Evolutionary conservation across 208 protist genomes (phyloP), one percentile per base, ranked within the genome.

Genomic region (Lotmaria passim): DNA sequence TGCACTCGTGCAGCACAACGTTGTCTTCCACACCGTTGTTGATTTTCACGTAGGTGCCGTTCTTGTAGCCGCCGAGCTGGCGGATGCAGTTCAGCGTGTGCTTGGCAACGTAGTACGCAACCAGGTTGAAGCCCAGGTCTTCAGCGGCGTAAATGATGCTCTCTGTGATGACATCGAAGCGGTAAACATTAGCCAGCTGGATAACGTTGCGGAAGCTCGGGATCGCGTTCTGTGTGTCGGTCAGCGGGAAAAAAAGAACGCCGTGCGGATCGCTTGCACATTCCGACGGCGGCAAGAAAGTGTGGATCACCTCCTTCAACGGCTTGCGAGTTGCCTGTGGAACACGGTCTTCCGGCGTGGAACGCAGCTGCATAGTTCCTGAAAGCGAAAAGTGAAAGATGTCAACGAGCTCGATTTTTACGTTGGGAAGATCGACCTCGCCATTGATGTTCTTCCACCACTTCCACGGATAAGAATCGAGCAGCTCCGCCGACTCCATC

Each of bases 391-490:
- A 97, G 77, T 97, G 93, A 11, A 97, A 60, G 56, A 97, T 97
- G 73, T 97, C 93, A 7, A 93, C 89, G 10, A 97, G 78, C 66
- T 97, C 90, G 69, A 97, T 94, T 60, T 86, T 91, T 39, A 97
- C 84, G 71, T 97, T 97, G 12, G 86, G 76, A 48, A 95, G 46
- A 61, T 97, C 93, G 3, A 84, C 75, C 21, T 65, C 68, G 6
- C 80, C 86, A 34, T 83, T 85, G 41, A 94, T 48, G 73, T 95
- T 97, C 70, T 97, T 97, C 93, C 93, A 97, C 93, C 93, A 97
- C 78, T 97, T 97, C 91, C 93, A 97, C 47, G 93, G 91, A 74
- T 97, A 97, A 11, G 91, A 96, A 73, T 97, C 93, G 14, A 97
- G 78, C 31, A 97, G 75, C 72, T 97, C 90, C 2, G 85, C 73